These are phyloP conservation scores for Pyrenopolyporus hunteri DNA, from an alignment of 495 filamentous ascomycete genomes.

Conservation along the genomic window DNA sequence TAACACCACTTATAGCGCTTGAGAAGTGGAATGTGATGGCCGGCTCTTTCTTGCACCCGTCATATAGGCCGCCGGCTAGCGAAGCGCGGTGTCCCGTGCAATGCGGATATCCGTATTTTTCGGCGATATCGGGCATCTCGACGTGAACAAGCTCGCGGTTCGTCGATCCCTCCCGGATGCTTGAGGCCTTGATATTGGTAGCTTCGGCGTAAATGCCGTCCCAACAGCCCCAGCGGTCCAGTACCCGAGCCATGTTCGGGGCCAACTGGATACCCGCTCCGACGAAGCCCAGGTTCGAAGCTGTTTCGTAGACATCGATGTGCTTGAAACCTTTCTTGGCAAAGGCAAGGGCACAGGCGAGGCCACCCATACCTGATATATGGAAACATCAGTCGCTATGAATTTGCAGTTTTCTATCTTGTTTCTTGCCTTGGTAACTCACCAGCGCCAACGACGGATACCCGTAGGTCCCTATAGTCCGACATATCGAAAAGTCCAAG, in stretches of 20 bases:
- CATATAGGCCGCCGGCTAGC: slow-evolving; percentile 71
- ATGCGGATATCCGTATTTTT: slow-evolving; percentile 74
- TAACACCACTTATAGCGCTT: slow-evolving; percentile 57
- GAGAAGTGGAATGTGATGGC: slow-evolving; percentile 75
- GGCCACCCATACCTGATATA: slow-evolving; percentile 73
- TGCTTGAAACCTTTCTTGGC: slow-evolving; percentile 74
- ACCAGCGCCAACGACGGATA: slow-evolving; percentile 55
- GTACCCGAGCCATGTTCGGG: slow-evolving; percentile 77
- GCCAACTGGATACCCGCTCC: slow-evolving; percentile 84
- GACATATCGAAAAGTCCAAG: slow-evolving; percentile 41
- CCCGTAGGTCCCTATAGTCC: slow-evolving; percentile 49
- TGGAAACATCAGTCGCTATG: slow-evolving; percentile 12
- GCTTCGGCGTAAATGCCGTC: slow-evolving; percentile 69
- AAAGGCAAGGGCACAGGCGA: slow-evolving; percentile 73
- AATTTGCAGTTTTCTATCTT: not conserved
- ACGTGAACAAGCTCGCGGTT: slow-evolving; percentile 73
- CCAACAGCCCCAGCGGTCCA: slow-evolving; percentile 73
- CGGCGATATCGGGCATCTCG: slow-evolving; percentile 66
- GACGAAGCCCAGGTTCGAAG: slow-evolving; percentile 77
- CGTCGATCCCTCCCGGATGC: slow-evolving; percentile 66
- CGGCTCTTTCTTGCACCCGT: slow-evolving; percentile 67
- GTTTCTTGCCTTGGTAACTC: slow-evolving; percentile 17
- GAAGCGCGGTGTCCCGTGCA: slow-evolving; percentile 79
- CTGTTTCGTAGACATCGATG: slow-evolving; percentile 75
- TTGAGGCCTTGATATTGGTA: slow-evolving; percentile 52